These are phyloP conservation scores for Zoysia japonica DNA, from an alignment of 176 grass and related monocot species.

Conservation along the genomic window DNA sequence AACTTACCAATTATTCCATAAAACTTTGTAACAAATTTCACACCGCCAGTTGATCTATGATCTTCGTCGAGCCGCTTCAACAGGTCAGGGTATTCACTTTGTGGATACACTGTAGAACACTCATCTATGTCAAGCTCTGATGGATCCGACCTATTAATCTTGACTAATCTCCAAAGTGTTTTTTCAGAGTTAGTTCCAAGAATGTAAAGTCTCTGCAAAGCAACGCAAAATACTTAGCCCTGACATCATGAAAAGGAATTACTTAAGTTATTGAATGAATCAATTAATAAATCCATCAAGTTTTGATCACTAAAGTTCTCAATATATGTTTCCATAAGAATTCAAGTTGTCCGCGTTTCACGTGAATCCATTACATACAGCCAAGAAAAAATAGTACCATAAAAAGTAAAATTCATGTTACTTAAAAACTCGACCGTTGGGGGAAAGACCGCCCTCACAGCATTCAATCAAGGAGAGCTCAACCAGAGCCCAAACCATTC, in stretches of 20 bases:
- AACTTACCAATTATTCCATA: conserved; percentile 87
- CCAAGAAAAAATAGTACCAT: background rate
- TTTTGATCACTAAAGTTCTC: background rate
- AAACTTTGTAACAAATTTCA: conserved; percentile 86
- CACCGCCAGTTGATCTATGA: conserved; percentile 61
- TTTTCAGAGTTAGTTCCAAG: conserved; percentile 67
- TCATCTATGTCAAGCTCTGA: conserved; percentile 70
- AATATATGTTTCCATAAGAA: background rate
- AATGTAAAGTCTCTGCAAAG: conserved; percentile 75
- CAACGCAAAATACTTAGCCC: conserved; percentile 31
- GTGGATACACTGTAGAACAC: conserved; percentile 67
- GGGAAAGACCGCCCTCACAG: too few relatives aligned
- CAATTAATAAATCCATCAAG: background rate
- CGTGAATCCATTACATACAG: background rate
- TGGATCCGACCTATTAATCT: conserved; percentile 68
- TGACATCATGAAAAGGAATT: conserved; percentile 7
- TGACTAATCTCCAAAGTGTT: conserved; percentile 72
- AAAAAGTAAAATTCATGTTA: background rate
- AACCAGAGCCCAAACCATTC: too few relatives aligned
- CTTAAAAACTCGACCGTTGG: too few relatives aligned
- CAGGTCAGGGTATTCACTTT: conserved; percentile 54
- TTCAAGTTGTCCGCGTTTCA: background rate
- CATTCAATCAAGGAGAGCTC: too few relatives aligned
- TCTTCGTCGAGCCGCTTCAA: conserved; percentile 62
- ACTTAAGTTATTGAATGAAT: conserved; percentile 4